Percentiles rank a stretch among this genome's conserved stretches.
phyloP scores from a whole-genome alignment of 768 basidiomycete genomes.

The Cyathus striatus region DNA sequence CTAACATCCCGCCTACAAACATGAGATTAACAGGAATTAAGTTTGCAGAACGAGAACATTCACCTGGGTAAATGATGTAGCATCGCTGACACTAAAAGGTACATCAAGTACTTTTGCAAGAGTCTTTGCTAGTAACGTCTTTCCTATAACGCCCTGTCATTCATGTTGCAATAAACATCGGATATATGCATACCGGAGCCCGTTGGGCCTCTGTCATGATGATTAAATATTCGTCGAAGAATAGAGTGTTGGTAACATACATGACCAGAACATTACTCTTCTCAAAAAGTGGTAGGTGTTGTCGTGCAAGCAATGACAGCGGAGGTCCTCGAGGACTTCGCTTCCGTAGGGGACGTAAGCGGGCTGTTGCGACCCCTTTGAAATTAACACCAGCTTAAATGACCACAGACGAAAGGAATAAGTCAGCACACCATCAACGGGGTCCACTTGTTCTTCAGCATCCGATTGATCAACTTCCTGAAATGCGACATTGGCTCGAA shows the following conservation, averaged over 20 bases:
- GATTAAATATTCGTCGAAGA: constrained; percentile 3
- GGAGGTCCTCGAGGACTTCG: constrained; percentile 25
- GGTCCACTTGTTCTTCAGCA: constrained; percentile 7
- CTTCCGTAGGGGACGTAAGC: constrained; percentile 54
- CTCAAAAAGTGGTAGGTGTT: constrained; percentile 64
- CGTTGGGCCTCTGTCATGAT: constrained; percentile 62
- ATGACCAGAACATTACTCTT: constrained; percentile 95
- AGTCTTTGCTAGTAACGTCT: constrained; percentile 87
- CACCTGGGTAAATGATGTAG: constrained; percentile 91
- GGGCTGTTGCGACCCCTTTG: constrained; percentile 49
- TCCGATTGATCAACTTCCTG: constrained; percentile 30
- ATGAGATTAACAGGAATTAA: background rate
- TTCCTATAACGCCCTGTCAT: constrained; percentile 41
- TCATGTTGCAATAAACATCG: background rate
- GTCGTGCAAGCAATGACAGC: constrained; percentile 34
- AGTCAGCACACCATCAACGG: constrained; percentile 10
- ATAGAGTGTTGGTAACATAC: constrained; percentile 34
- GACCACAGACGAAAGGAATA: background rate
- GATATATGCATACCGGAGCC: constrained; percentile 62
- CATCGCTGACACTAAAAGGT: constrained; percentile 91
- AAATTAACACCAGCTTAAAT: too few relatives aligned
- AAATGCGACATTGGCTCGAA: constrained; percentile 61
- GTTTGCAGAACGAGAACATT: background rate
- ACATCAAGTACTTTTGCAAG: constrained; percentile 90
- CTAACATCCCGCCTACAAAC: constrained; percentile 64